These are phyloP conservation scores for Lablab purpureus DNA, from an alignment of 306 rosid genomes.

Conservation along the genomic window DNA sequence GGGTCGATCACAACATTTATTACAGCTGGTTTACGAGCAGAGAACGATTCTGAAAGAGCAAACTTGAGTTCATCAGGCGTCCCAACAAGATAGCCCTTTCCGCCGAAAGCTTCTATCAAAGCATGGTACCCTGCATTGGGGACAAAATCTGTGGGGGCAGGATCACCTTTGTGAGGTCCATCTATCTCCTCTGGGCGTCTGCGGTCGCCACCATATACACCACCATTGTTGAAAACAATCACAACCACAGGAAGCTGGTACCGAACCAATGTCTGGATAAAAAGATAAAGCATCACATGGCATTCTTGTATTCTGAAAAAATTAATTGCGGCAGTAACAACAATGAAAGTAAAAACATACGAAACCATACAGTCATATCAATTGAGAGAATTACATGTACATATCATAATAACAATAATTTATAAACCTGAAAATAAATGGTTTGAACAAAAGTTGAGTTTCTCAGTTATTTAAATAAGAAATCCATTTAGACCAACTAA, in stretches of 20 bases:
- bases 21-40: constrained; percentile 82
- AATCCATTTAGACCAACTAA: not conserved
- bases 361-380: constrained; percentile 19
- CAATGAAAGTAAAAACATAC: constrained; percentile 11
- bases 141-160: constrained; percentile 92
- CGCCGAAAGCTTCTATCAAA: constrained; percentile 97
- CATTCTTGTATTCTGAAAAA: constrained; percentile 30
- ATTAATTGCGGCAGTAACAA: constrained; percentile 16
- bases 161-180: constrained; percentile 89
- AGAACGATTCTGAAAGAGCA: constrained; percentile 82
- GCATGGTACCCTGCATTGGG: constrained; percentile 81
- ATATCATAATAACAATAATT: not conserved
- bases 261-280: constrained; percentile 87
- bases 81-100: constrained; percentile 80
- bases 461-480: not conserved
- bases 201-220: constrained; percentile 55
- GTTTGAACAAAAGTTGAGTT: not conserved
- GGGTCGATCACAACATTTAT: constrained; percentile 82
- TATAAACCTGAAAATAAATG: not conserved
- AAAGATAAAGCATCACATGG: constrained; percentile 17
- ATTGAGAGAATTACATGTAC: constrained; percentile 15
- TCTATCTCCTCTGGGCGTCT: constrained; percentile 66
- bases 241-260: constrained; percentile 89
- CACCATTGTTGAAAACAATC: constrained; percentile 96
- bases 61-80: constrained; percentile 81